Evolutionary conservation across 2,329 filamentous ascomycete genomes (phyloP), one percentile per base, ranked within the genome.

Genomic region (Sporothrix variecibatus): DNA sequence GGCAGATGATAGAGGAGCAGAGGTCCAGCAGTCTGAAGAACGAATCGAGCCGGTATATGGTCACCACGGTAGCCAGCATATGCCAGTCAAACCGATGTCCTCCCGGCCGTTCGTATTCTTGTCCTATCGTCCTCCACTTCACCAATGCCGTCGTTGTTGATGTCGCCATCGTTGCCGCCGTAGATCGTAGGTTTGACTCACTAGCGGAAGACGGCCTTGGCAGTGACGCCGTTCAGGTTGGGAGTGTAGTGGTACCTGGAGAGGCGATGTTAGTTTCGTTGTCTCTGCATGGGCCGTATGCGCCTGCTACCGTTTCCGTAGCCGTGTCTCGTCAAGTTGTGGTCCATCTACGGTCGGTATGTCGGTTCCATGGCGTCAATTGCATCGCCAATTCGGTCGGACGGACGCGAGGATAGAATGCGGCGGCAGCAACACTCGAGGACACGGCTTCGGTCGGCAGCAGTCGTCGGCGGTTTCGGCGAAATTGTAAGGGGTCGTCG

Each of bases 211-310:
- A 87, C 11, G 8, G 60, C 53, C 73, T 75, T 75, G 68, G 43
- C 28, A 53, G 88, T 89, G 81, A 85, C 85, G 78, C 89, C 88
- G 68, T 81, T 81, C 76, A 90, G 72, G 79, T 91, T 86, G 70
- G 87, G 84, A 82, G 90, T 87, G 82, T 84, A 85, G 78, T 86
- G 84, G 85, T 91, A 91, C 82, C 90, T 92, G 74, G 69, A 69
- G 71, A 72, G 6, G 40, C 26, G 2, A 26, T 15, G 58, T 72
- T 53, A 72, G 71, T 65, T 28, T 5, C 51, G 23, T 28, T 28
- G 51, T 28, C n/a, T 12, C 51, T n/a, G 6, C 8, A 26, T 28
- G 3, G 1, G 51, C 8, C 51, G 51, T 56, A 11, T 56, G 51
- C 51, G 51, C 12, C 51, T 56, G 23, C 23, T 9, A 23, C 34